These are phyloP conservation scores for Trichothecium roseum DNA, from an alignment of 2,329 filamentous ascomycete species.

Conservation along the genomic window DNA sequence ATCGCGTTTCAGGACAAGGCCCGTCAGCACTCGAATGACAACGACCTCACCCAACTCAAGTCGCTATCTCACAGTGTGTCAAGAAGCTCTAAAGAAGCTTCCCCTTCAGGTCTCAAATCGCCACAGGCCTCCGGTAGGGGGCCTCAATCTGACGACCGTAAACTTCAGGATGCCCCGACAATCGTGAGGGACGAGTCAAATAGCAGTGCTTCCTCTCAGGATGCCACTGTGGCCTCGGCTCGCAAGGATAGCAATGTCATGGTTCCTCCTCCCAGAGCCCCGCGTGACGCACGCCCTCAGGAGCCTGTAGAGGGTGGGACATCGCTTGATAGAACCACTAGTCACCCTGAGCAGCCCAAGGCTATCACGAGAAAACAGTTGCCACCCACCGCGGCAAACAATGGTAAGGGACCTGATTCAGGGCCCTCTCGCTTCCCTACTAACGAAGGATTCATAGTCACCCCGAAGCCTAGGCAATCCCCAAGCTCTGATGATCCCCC, in stretches of 20 bases:
- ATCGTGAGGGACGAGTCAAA: constrained; percentile 35
- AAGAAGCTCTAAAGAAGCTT: constrained; percentile 23
- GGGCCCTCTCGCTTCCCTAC: background rate
- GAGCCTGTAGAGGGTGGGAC: constrained; percentile 41
- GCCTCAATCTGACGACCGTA: constrained; percentile 51
- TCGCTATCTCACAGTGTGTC: constrained; percentile 36
- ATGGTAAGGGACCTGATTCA: constrained; percentile 23
- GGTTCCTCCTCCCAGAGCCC: constrained; percentile 33
- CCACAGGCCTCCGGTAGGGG: constrained; percentile 22
- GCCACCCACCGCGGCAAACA: constrained; percentile 15
- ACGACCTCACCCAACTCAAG: constrained; percentile 43
- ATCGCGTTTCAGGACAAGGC: constrained; percentile 86
- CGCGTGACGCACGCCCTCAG: constrained; percentile 46
- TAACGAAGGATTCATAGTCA: constrained; percentile 7
- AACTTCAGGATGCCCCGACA: constrained; percentile 68
- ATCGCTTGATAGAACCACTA: constrained; percentile 31
- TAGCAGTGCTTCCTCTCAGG: constrained; percentile 1
- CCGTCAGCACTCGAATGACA: constrained; percentile 46
- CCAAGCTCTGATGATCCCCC: background rate
- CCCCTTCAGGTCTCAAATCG: constrained; percentile 26
- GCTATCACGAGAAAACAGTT: constrained; percentile 57
- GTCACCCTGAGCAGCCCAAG: constrained; percentile 31
- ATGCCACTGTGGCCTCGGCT: background rate
- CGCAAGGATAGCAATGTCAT: constrained; percentile 25
- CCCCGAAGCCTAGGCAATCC: background rate